Conservation (phyloP, 148 eudicot genomes). For the Vaccinium macrocarpon region DNA sequence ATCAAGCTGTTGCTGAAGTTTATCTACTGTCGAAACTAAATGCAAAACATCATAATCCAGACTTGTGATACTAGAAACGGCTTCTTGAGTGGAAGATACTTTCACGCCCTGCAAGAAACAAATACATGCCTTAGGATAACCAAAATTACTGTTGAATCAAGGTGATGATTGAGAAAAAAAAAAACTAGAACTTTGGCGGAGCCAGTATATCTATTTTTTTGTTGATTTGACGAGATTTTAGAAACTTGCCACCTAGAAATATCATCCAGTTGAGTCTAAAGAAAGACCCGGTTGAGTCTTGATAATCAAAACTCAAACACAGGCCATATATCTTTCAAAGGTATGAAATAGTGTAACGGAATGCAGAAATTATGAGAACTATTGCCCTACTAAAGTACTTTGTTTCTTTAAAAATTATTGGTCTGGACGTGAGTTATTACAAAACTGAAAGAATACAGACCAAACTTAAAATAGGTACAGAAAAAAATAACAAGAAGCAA, state of each 20-base stretch:
- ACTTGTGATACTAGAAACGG: conserved; percentile 44
- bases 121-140: conserved; percentile 9
- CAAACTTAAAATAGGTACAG: background rate
- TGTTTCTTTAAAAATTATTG: background rate
- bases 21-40: conserved; percentile 74
- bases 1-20: conserved; percentile 71
- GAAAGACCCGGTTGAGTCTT: no score
- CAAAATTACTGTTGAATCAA: background rate
- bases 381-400: background rate
- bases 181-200: background rate
- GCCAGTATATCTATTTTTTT: background rate
- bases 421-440: background rate
- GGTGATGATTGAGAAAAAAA: background rate
- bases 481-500: background rate
- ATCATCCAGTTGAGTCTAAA: background rate
- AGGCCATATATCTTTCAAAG: no score
- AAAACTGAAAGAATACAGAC: background rate
- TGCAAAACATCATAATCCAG: conserved; percentile 65
- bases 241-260: background rate
- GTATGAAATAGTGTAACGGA: background rate
- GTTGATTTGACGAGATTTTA: conserved; percentile 7
- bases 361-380: background rate
- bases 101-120: conserved; percentile 69
- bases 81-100: conserved; percentile 56
- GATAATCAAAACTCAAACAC: no score